These are phyloP conservation scores for Chrysoporthe cubensis DNA, from an alignment of 2,329 filamentous ascomycete genomes.

Conservation along the genomic window DNA sequence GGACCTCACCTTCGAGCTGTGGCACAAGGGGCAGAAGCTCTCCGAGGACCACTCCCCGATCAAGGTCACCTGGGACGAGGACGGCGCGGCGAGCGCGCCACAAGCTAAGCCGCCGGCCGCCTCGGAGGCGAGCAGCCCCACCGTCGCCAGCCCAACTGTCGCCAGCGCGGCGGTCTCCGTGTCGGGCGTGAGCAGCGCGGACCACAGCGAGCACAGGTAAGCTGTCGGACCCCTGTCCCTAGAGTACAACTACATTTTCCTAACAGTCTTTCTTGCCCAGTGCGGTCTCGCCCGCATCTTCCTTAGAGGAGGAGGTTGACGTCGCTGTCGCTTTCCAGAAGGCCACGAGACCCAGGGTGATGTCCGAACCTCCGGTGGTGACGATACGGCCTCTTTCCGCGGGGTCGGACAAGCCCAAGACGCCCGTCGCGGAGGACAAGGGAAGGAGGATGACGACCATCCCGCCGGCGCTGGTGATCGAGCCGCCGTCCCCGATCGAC, in stretches of 20 bases:
- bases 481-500: slow-evolving; percentile 7
- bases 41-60: slow-evolving; percentile 45
- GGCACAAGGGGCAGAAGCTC: slow-evolving; percentile 46
- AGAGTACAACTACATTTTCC: neutral
- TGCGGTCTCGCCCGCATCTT: slow-evolving; percentile 8
- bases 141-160: slow-evolving; percentile 10
- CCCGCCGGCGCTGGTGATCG: slow-evolving; percentile 5
- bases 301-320: slow-evolving; percentile 4
- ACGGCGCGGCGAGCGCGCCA: slow-evolving; percentile 3
- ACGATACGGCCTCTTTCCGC: slow-evolving; percentile 6
- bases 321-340: slow-evolving; percentile 9
- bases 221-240: slow-evolving; percentile 3
- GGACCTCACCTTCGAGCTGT: slow-evolving; percentile 52
- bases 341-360: slow-evolving; percentile 1
- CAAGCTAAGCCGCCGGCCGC: neutral
- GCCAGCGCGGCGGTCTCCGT: slow-evolving; percentile 24
- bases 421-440: neutral
- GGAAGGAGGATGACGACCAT: slow-evolving; percentile 4
- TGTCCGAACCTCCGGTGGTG: slow-evolving; percentile 7
- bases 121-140: slow-evolving; percentile 23
- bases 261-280: slow-evolving; percentile 4
- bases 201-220: slow-evolving; percentile 24
- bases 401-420: slow-evolving; percentile 4
- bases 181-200: slow-evolving; percentile 21
- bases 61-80: slow-evolving; percentile 36